phyloP scores from a whole-genome alignment of 768 basidiomycete species.

The Boletus tylopilopsis region DNA sequence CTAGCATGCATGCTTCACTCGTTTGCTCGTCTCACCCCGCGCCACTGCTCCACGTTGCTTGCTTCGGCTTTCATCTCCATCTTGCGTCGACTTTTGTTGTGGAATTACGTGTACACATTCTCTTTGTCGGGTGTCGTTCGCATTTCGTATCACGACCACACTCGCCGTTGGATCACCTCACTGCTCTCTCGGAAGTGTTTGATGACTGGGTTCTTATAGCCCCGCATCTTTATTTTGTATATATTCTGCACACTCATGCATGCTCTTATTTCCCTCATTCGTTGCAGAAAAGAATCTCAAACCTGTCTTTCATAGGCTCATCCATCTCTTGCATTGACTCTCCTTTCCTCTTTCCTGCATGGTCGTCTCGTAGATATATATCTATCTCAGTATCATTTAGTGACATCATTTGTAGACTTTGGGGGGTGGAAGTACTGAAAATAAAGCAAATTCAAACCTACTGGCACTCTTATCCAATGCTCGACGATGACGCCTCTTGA shows the following conservation, averaged over 20 bases:
- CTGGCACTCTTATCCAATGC: neutral
- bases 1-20: slow-evolving; percentile 5
- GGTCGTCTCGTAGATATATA: slow-evolving; percentile 20
- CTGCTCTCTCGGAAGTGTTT: neutral
- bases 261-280: neutral
- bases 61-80: slow-evolving; percentile 16
- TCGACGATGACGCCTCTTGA: neutral
- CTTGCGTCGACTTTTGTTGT: slow-evolving; percentile 26
- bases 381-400: slow-evolving; percentile 17
- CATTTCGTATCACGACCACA: slow-evolving; percentile 6
- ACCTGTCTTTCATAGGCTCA: slow-evolving; percentile 1
- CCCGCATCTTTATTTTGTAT: slow-evolving; percentile 21
- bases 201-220: neutral
- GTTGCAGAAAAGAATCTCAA: neutral
- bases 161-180: slow-evolving; percentile 1
- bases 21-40: slow-evolving; percentile 3
- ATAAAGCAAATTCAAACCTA: neutral
- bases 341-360: slow-evolving; percentile 1
- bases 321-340: slow-evolving; percentile 4
- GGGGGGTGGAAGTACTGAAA: slow-evolving; percentile 15
- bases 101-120: slow-evolving; percentile 33
- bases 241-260: slow-evolving; percentile 8
- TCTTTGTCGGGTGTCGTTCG: slow-evolving; percentile 12
- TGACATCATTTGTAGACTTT: slow-evolving; percentile 23
- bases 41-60: slow-evolving; percentile 6